Evolutionary conservation across 2,329 filamentous ascomycete species (phyloP), one percentile per base, ranked within the genome.

Genomic region (Ploettnerulaceae sp.): DNA sequence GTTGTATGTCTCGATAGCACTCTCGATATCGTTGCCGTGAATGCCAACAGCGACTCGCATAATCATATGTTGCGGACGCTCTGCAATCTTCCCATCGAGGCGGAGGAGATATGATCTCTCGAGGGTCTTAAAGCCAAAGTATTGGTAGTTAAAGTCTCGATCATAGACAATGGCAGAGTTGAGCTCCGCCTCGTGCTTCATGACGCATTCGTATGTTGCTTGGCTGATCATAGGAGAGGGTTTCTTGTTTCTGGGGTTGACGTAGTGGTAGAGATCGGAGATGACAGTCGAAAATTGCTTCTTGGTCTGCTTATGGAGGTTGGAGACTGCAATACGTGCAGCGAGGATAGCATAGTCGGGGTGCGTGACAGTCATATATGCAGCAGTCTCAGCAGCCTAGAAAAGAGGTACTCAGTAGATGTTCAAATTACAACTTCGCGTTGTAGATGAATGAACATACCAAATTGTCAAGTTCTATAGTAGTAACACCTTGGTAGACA

Each of bases 271-370:
- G 32, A 98, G 81, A 63, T 98, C 93, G 61, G 81, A 84, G 61
- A 98, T 79, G 50, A 98, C 93, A 39, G 88, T 76, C n/a, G 93
- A 97, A 75, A 94, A 98, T 67, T 97, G 91, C 78, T 98, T 98
- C 81, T 97, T 97, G 56, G 93, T 98, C 78, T 98, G 93, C 75
- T 98, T 98, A 83, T 98, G 93, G 50, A 98, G 85, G 74, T 98
- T 98, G 64, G 93, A 98, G 45, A 98, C 93, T 60, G 93, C 93
- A 66, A 98, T 97, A 72, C 93, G 90, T 57, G 93, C 93, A 56
- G 93, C 93, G 49, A 98, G 89, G 66, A 97, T 94, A 67, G 93
- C 93, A 69, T 98, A 98, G 73, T 98, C 93, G 63, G 93, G 93
- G 69, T 98, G 93, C 54, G 91, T 98, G 61, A 96, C 91, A 52